Evolutionary conservation across 163 green algal species (phyloP), one percentile per base, ranked within the genome.

Genomic region (Scenedesmus sp.): DNA sequence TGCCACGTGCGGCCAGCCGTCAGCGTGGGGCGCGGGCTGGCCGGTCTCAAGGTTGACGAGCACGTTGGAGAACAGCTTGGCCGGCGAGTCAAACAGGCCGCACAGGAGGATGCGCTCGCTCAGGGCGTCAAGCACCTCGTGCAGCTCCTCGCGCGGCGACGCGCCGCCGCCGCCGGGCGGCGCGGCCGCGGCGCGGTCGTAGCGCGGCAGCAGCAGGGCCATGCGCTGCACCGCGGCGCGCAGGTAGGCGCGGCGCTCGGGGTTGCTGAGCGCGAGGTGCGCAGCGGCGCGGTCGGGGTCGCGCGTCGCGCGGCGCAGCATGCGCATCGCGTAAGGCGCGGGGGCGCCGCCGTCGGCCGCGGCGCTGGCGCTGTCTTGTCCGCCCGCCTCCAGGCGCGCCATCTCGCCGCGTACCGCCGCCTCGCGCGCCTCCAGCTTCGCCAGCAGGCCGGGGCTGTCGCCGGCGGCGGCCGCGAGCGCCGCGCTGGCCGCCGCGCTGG

Each of bases 171-270:
- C 45, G 20, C 60, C 60, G 45, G 47, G 17, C 47, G 47, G 47
- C 17, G 47, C 47, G 17, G 47, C n/a, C n/a, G n/a, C 47, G 14
- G 17, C 14, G 14, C 17, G 47, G 47, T n/a, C 47, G 14, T 17
- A 56, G 15, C 47, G 60, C 20, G 64, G 64, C 64, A 74, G 64
- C 64, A 74, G 64, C 64, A 74, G 64, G 28, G 24, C 64, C 64
- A 74, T 74, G 39, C 45, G 44, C 6, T 74, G 64, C 14, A 62
- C 50, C 1, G 26, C 24, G 28, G 39, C 28, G 10, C 22, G 34
- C 0, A 74, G 4, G 34, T 48, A 74, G 3, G 47, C 24, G 14
- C 24, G 63, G 5, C 64, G 45, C 33, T 54, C 28, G 9, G 33
- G 3, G 22, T 17, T 14, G 20, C 13, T 20, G 17, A 74, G 28